Conservation (phyloP, 805 yeast genomes). For the Wickerhamomyces hampshirensis region DNA sequence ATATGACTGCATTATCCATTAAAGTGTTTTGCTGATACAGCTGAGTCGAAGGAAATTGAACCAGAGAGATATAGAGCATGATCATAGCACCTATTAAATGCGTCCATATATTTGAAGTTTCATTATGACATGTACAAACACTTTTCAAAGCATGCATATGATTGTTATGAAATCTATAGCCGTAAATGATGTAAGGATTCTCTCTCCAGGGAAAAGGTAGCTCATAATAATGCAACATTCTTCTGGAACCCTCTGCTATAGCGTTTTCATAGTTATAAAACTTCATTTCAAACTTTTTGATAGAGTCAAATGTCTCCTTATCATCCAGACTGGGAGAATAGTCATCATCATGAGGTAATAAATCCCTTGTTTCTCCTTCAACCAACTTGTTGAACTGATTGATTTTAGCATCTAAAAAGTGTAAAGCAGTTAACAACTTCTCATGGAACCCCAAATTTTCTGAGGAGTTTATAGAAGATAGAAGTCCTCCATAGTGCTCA, state of each 20-base stretch:
- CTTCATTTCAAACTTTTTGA: constrained; percentile 27
- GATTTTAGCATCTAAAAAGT: constrained; percentile 35
- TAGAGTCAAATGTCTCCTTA: constrained; percentile 15
- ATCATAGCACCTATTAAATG: constrained; percentile 69
- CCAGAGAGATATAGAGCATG: constrained; percentile 49
- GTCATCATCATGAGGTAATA: constrained; percentile 10
- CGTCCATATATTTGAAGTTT: constrained; percentile 90
- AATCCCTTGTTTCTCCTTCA: constrained; percentile 20
- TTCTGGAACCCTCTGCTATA: constrained; percentile 31
- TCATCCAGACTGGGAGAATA: constrained; percentile 11
- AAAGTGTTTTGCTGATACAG: constrained; percentile 38
- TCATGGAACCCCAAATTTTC: constrained; percentile 26
- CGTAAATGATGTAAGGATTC: constrained; percentile 76
- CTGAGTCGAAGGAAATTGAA: constrained; percentile 59
- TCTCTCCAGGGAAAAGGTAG: constrained; percentile 93
- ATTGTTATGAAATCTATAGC: constrained; percentile 75
- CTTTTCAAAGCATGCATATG: constrained; percentile 58
- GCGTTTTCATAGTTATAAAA: constrained; percentile 46
- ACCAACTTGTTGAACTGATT: constrained; percentile 33
- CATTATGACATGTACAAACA: constrained; percentile 70
- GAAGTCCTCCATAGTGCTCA: constrained; percentile 23
- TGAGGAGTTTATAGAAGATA: constrained; percentile 19
- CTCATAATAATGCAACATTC: constrained; percentile 75
- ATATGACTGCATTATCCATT: constrained; percentile 47
- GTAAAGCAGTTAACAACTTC: constrained; percentile 31